phyloP scores from a whole-genome alignment of 495 filamentous ascomycete genomes.

The Neurospora terricola region DNA sequence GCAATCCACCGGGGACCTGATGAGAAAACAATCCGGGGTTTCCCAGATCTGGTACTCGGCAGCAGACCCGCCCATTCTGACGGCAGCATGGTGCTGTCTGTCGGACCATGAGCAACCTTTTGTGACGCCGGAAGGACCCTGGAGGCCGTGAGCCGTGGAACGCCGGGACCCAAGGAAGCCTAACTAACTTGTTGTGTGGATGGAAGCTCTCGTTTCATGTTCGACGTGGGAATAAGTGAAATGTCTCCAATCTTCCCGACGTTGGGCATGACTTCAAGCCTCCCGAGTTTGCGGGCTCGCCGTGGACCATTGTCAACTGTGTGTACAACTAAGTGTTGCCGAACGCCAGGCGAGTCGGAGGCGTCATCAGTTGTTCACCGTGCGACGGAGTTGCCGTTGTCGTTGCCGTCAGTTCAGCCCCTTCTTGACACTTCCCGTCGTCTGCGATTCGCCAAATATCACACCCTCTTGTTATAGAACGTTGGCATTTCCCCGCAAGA shows the following conservation, averaged over 20 bases:
- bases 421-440: neutral
- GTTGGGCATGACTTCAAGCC: neutral
- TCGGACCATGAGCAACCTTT: neutral
- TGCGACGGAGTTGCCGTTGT: neutral
- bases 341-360: neutral
- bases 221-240: neutral
- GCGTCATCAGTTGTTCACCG: neutral
- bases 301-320: too few relatives aligned
- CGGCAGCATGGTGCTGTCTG: neutral
- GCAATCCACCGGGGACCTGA: neutral
- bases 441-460: neutral
- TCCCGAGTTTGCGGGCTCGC: neutral
- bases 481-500: neutral
- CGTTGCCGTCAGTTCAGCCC: neutral
- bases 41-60: neutral
- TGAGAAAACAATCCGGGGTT: neutral
- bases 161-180: neutral
- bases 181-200: too few relatives aligned
- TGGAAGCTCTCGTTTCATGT: neutral
- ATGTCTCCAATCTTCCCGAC: neutral
- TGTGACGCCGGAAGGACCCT: neutral
- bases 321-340: neutral
- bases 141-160: neutral
- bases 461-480: neutral
- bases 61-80: neutral